Evolutionary conservation across 768 basidiomycete species (phyloP), one percentile per base, ranked within the genome.

Genomic region (Lentinula lateritia): DNA sequence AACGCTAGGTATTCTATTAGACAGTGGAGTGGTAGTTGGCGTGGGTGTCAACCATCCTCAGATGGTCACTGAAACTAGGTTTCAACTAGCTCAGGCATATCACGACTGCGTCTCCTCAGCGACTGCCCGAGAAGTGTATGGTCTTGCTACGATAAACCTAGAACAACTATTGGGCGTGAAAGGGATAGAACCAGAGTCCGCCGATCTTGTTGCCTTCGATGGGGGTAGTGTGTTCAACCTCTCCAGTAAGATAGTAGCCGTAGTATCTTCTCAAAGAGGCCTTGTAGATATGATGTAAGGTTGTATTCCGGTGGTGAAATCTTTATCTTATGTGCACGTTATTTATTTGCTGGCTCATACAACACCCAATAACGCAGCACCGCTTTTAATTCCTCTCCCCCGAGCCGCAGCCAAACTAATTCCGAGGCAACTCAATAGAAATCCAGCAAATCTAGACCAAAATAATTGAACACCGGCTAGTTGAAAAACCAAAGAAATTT

Each of bases 21-120:
- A 81, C 5, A 79, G 87, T 39, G 87, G 86, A n/a, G 89, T 96
- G n/a, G 86, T 85, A 18, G 87, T 93, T n/a, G 91, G 84, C 18
- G 68, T 93, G 54, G 90, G 88, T 16, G 77, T 87, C 38, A 73
- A 76, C 41, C 84, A 88, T 63, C 83, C 84, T 35, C 92, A 87
- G 36, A 16, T 52, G n/a, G 59, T 32, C 0, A 16, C 9, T 7
- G 59, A 60, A 34, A 60, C 59, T 41, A 34, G 59, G 6, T 60
- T 60, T 41, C 43, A 43, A 8, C 41, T 58, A 45, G 39, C 61
- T 12, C 53, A 23, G 34, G 55, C 43, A 13, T 50, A 35, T 60
- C 39, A 56, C 15, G 39, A 56, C 18, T 23, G 16, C 8, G 38
- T 28, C 16, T 5, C 50, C 42, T 52, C 50, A 13, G 28, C 82